These are phyloP conservation scores for Circinella minor DNA, from an alignment of 371 early-diverging fungal genomes.

Conservation along the genomic window DNA sequence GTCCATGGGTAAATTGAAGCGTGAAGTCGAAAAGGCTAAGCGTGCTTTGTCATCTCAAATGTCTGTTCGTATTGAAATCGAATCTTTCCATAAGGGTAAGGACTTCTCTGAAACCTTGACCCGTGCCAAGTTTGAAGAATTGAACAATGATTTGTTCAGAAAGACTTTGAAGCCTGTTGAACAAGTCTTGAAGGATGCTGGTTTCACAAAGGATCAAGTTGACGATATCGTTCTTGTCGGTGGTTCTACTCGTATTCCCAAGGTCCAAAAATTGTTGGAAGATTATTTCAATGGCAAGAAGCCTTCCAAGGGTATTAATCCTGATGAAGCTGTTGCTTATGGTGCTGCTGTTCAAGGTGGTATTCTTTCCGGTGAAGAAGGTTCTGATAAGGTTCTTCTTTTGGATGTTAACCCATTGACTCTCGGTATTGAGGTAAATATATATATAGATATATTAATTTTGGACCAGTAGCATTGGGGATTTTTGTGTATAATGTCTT, in stretches of 20 bases:
- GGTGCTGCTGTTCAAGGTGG: conserved; percentile 99
- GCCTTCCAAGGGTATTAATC: conserved; percentile 96
- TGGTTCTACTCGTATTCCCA: conserved; percentile 99
- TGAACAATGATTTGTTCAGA: conserved; percentile 89
- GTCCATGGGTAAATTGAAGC: conserved; percentile 86
- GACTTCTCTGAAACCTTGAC: conserved; percentile 97
- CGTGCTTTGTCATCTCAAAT: conserved; percentile 86
- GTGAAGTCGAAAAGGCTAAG: conserved; percentile 91
- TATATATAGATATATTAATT: neutral
- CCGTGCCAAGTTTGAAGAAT: conserved; percentile 94
- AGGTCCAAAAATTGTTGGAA: conserved; percentile 94
- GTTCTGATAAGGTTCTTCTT: conserved; percentile 84
- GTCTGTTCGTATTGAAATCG: conserved; percentile 79
- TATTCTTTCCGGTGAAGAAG: conserved; percentile 90
- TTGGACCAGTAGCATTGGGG: too few relatives aligned
- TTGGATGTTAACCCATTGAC: conserved; percentile 98
- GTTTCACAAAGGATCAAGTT: conserved; percentile 84
- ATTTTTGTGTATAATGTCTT: too few relatives aligned
- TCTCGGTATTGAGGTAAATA: conserved; percentile 88
- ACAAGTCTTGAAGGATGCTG: conserved; percentile 97
- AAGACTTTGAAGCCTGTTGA: conserved; percentile 97
- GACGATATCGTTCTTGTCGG: conserved; percentile 99
- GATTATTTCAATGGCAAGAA: conserved; percentile 92
- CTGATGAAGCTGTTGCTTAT: conserved; percentile 99
- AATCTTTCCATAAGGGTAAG: conserved; percentile 97